Evolutionary conservation across 2,329 filamentous ascomycete species (phyloP).

Genomic region (Teratosphaeria viscida): DNA sequence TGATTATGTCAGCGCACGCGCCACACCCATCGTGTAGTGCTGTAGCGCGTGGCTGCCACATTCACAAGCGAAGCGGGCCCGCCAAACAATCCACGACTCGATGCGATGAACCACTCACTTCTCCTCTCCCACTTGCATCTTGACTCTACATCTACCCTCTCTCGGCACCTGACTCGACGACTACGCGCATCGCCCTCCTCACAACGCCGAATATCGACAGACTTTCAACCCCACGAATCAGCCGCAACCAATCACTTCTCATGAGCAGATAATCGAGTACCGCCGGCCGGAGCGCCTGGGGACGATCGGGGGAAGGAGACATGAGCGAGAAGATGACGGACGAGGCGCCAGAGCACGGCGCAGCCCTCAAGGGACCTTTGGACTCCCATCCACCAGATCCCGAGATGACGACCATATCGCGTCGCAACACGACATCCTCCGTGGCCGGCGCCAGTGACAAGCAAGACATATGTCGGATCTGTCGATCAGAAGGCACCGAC

Average conservation of each 20-base stretch:
- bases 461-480: conserved; percentile 89
- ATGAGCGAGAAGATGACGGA: background rate
- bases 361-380: background rate
- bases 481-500: conserved; percentile 71
- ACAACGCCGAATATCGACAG: background rate
- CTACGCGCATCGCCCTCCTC: background rate
- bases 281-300: background rate
- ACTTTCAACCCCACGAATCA: background rate
- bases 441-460: conserved; percentile 5
- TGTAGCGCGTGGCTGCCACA: background rate
- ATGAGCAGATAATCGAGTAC: background rate
- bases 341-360: background rate
- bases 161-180: background rate
- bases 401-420: background rate
- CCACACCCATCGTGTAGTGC: background rate
- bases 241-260: background rate
- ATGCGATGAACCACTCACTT: background rate
- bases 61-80: background rate
- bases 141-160: background rate
- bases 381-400: conserved; percentile 13
- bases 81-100: background rate
- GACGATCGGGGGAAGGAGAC: background rate
- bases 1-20: background rate
- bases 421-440: conserved; percentile 9
- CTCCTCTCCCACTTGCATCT: background rate